These are phyloP conservation scores for Mortierella sp. DNA, from an alignment of 371 early-diverging fungal species.

Conservation along the genomic window DNA sequence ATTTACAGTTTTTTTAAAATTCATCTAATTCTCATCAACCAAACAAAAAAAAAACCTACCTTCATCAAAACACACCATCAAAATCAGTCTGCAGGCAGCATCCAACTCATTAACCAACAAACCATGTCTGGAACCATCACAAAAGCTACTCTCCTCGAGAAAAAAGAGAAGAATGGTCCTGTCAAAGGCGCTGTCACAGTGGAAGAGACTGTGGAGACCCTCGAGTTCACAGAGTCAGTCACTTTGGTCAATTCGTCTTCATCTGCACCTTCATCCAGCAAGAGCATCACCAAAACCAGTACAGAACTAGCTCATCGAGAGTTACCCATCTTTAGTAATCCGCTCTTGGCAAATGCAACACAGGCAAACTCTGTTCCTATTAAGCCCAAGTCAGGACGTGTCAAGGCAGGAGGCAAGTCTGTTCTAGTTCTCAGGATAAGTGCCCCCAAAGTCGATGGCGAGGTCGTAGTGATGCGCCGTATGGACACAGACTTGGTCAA, in stretches of 20 bases:
- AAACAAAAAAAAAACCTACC: too few relatives aligned
- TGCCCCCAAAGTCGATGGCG: constrained; percentile 56
- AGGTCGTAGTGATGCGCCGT: constrained; percentile 53
- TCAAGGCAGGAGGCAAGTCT: constrained; percentile 42
- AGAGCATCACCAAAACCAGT: background rate
- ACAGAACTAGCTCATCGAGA: constrained; percentile 24
- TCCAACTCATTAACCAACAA: background rate
- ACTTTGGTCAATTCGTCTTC: background rate
- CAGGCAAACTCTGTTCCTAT: constrained; percentile 51
- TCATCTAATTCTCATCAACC: background rate
- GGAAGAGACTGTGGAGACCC: constrained; percentile 32
- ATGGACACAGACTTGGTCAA: constrained; percentile 50
- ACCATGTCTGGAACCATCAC: constrained; percentile 35
- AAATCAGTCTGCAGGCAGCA: constrained; percentile 6
- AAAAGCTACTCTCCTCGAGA: constrained; percentile 31
- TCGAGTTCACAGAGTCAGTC: constrained; percentile 20
- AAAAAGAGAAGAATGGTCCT: constrained; percentile 20
- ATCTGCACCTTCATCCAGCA: constrained; percentile 2
- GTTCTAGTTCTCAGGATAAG: constrained; percentile 48
- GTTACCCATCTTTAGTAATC: constrained; percentile 56
- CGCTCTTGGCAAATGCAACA: constrained; percentile 51
- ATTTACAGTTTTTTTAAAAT: background rate
- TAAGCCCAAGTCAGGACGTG: constrained; percentile 49
- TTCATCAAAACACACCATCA: background rate
- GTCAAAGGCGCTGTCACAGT: constrained; percentile 22